phyloP scores from a whole-genome alignment of 768 basidiomycete species.

The Mycena belliarum region DNA sequence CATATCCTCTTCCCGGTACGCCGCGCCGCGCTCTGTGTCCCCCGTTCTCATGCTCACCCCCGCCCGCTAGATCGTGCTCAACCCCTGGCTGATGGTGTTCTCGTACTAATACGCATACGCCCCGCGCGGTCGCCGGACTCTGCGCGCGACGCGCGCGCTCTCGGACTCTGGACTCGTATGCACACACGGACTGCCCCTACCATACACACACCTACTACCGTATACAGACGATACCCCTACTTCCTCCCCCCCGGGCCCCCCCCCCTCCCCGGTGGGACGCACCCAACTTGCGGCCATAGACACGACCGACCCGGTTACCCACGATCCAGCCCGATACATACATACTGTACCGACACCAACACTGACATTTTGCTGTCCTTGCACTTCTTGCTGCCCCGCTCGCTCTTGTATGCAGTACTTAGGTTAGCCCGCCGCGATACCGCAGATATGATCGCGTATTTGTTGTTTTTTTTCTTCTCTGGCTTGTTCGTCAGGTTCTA shows the following conservation, averaged over 20 bases:
- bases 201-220: no score
- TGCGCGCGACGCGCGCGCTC: slow-evolving; percentile 3
- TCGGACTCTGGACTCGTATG: no score
- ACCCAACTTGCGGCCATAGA: background rate
- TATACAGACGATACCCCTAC: no score
- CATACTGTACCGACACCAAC: no score
- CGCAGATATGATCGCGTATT: no score
- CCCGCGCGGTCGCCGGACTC: background rate
- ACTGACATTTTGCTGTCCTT: background rate
- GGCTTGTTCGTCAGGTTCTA: no score
- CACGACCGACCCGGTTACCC: background rate
- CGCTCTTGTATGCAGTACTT: background rate
- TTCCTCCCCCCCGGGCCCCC: no score
- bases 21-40: slow-evolving; percentile 1
- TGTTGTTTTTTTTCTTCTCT: no score
- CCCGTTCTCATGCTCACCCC: slow-evolving; percentile 4
- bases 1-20: slow-evolving; percentile 75
- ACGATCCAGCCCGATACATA: no score
- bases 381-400: background rate
- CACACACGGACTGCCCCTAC: no score
- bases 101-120: slow-evolving; percentile 46
- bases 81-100: slow-evolving; percentile 68
- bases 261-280: no score
- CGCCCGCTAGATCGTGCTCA: slow-evolving; percentile 38
- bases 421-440: background rate